Evolutionary conservation across 768 basidiomycete species (phyloP), one percentile per base, ranked within the genome.

Genomic region (Suillus fuscotomentosus): DNA sequence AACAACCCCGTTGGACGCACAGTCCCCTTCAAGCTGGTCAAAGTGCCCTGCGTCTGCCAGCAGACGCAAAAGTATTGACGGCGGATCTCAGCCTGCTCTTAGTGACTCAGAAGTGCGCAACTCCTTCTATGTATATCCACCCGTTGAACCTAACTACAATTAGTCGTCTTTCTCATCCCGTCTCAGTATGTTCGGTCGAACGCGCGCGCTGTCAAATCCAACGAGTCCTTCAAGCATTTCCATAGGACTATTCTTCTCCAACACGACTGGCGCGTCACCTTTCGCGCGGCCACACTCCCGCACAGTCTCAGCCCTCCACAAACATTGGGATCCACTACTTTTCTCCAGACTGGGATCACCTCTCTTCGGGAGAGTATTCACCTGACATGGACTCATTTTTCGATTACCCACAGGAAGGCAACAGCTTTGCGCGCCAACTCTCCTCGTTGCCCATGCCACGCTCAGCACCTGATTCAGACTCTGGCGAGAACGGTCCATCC

Each of bases 21-120:
- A 74, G 34, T 85, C 89, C 1, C 92, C 92, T 0, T 92, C 92
- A 3, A 92, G 89, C 68, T 93, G 91, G 89, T 71, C 83, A 36
- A 88, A 86, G 66, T 84, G 89, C 4, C 90, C 90, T 5, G 77
- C 80, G 17, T 90, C 91, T 15, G 87, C 88, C 7, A 77, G 82
- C 54, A 81, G 92, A 61, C 80, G 91, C 61, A 90, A 83, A 77
- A 93, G 92, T 66, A 85, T 91, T 68, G 90, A 89, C 9, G 88
- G 89, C 22, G 83, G 82, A 65, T 78, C 82, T 36, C 75, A 79
- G 50, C 79, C 77, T 31, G 73, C 78, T 9, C 66, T 73, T 53
- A 93, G 91, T 69, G 92, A 94, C 68, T 87, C 88, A 3, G 92
- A 94, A 81, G 92, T 91, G 50, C 59, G 84, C 68, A 4, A 38